Base-by-base conservation (phyloP, 805 yeast species). In the Candida wancherniae region DNA sequence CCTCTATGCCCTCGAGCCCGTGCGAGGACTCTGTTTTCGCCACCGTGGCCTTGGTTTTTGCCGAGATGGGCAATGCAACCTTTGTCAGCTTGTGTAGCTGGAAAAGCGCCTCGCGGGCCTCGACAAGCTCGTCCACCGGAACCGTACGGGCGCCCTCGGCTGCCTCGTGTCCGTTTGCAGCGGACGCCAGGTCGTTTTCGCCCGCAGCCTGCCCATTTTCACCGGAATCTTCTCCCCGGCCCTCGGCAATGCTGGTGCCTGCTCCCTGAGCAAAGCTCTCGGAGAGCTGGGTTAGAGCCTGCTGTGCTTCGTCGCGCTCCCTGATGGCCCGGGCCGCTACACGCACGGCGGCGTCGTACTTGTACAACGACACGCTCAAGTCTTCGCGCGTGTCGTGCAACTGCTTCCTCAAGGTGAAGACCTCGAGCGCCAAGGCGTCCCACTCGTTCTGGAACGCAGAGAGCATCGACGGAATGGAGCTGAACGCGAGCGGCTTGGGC, bases 341-440 rank as follows among this genome's bases (percentile, higher is more conserved):
- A 34, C 88, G 64, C 3, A 83, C 77, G 2, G 96, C 94, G 1
- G 97, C 96, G 53, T 88, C 97, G 41, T 84, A 84, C 48, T 80
- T 81, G 48, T 86, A 88, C 23, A 87, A 59, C 0, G 95, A 80
- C 2, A 81, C 61, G 18, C 92, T 79, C 28, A 88, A 61, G 47
- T 86, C 90, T 44, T 82, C 75, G 36, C 81, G 71, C 1, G 87
- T 69, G 15, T 65, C 63, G 30, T 68, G 72, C 22, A 87, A 63
- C 44, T 82, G 86, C 51, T 84, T 82, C 38, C 92, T 69, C 40
- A 88, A 61, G 22, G 77, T 72, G 48, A 85, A 86, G 13, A 82
- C 68, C 49, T 90, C 97, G 30, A 88, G 61, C 17, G 90, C 84
- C 25, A 84, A 53, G 0, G 95, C 75, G 50, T 88, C 97, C 87